phyloP scores from a whole-genome alignment of 2,329 filamentous ascomycete species.

The Delphinella strobiligena region DNA sequence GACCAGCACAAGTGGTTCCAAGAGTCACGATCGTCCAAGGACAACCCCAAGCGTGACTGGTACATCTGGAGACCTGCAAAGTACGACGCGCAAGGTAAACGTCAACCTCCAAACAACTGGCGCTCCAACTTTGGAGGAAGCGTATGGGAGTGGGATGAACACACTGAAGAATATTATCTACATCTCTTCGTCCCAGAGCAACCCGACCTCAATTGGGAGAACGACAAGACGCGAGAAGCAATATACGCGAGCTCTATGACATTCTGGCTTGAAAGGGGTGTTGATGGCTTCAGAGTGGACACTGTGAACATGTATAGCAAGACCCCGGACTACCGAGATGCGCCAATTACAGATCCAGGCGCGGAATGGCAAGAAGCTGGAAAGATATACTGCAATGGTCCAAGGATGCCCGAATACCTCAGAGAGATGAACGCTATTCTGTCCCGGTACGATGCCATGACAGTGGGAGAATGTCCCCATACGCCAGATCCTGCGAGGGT shows the following conservation, averaged over 20 bases:
- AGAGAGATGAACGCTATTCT: conserved; percentile 34
- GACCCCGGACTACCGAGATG: conserved; percentile 13
- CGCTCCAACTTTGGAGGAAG: conserved; percentile 46
- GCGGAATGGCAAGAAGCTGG: conserved; percentile 11
- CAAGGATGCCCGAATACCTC: conserved; percentile 35
- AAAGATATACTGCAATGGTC: conserved; percentile 19
- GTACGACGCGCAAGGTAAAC: conserved; percentile 38
- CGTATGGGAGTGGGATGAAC: conserved; percentile 60
- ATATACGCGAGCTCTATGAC: conserved; percentile 48
- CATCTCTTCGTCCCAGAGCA: conserved; percentile 66
- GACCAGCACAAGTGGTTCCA: conserved; percentile 49
- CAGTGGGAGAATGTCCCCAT: conserved; percentile 41
- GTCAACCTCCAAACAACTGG: conserved; percentile 66
- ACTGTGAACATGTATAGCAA: conserved; percentile 19
- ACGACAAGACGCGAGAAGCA: conserved; percentile 52
- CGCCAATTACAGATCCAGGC: conserved; percentile 12
- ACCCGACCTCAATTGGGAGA: conserved; percentile 79
- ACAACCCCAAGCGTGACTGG: conserved; percentile 42
- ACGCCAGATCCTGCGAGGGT: conserved; percentile 38
- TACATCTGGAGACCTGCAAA: conserved; percentile 42
- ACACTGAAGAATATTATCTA: conserved; percentile 62
- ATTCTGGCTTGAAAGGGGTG: conserved; percentile 66
- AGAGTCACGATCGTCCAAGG: conserved; percentile 39
- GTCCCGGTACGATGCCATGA: conserved; percentile 37
- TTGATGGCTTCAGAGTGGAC: conserved; percentile 32